These are phyloP conservation scores for Thelonectria rubi DNA, from an alignment of 2,329 filamentous ascomycete genomes.

Conservation along the genomic window DNA sequence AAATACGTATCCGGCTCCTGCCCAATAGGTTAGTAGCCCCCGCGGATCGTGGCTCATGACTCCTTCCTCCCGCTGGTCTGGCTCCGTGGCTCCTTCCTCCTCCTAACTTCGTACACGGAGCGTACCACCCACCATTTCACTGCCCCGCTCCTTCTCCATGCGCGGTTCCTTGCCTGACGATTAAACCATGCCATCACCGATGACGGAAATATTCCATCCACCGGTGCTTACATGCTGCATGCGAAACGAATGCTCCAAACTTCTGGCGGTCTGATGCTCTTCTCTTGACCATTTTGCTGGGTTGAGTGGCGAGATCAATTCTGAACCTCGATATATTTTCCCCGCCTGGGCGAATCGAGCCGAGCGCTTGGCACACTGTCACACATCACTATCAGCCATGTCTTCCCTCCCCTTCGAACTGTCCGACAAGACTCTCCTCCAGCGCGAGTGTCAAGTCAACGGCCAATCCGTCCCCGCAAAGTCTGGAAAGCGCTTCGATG, in stretches of 20 bases:
- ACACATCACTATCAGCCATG: background rate
- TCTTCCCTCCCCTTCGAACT: slow-evolving; percentile 52
- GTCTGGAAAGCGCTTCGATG: slow-evolving; percentile 59
- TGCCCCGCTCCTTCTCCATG: slow-evolving; percentile 16
- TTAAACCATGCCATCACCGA: background rate
- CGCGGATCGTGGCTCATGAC: no score
- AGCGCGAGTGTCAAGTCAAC: slow-evolving; percentile 60
- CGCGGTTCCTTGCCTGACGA: background rate
- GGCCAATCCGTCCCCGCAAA: slow-evolving; percentile 57
- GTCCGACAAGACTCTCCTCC: slow-evolving; percentile 56
- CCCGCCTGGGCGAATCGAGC: background rate
- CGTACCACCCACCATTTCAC: slow-evolving; percentile 19
- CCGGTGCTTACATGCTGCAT: background rate
- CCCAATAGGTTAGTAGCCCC: no score
- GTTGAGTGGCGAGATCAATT: no score
- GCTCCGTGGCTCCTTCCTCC: background rate
- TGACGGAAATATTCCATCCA: background rate
- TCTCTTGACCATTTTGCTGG: no score
- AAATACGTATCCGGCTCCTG: background rate
- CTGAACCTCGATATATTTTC: no score
- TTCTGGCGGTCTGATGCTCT: background rate
- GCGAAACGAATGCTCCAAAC: background rate
- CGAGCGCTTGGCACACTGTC: background rate
- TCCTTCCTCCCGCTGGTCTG: no score
- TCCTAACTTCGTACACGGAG: no score